Conservation (phyloP, 2,329 filamentous ascomycete genomes). For the Fusarium falciforme region DNA sequence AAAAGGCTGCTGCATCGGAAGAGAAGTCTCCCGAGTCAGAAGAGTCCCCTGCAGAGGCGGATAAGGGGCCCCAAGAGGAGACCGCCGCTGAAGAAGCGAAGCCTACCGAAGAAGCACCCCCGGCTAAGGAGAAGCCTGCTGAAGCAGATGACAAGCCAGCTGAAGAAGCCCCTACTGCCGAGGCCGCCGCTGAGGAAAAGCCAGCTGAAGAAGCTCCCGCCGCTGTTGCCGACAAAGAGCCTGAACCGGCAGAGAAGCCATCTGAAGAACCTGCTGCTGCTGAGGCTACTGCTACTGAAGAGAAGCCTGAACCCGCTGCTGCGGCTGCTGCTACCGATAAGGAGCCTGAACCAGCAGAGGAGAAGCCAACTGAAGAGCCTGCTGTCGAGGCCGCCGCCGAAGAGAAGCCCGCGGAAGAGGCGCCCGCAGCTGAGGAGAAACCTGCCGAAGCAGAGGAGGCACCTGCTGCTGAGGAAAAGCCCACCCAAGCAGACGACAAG, state of each 20-base stretch:
- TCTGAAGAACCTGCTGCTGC: background rate
- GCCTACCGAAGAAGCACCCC: background rate
- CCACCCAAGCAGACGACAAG: background rate
- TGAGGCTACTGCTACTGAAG: background rate
- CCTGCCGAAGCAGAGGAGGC: background rate
- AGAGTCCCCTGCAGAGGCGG: conserved; percentile 1
- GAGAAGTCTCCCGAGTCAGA: background rate
- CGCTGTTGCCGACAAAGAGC: background rate
- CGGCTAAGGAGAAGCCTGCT: conserved; percentile 8
- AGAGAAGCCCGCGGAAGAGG: conserved; percentile 8
- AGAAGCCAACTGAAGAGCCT: background rate
- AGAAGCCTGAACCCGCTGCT: background rate
- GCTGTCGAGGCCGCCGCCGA: background rate
- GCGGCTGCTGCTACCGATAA: background rate
- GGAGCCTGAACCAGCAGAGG: background rate
- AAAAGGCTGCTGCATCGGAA: background rate
- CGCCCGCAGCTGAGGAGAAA: background rate
- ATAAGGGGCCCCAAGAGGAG: background rate
- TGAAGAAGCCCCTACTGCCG: conserved; percentile 22
- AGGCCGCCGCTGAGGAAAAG: background rate
- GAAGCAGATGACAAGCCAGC: conserved; percentile 2
- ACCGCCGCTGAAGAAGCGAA: background rate
- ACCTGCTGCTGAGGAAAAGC: background rate
- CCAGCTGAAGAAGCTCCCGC: background rate
- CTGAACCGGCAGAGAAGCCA: background rate